A percentile compares a stretch with the other conserved stretches of the same genome.
Conservation (phyloP, 495 filamentous ascomycete genomes). For the Tuber borchii region DNA sequence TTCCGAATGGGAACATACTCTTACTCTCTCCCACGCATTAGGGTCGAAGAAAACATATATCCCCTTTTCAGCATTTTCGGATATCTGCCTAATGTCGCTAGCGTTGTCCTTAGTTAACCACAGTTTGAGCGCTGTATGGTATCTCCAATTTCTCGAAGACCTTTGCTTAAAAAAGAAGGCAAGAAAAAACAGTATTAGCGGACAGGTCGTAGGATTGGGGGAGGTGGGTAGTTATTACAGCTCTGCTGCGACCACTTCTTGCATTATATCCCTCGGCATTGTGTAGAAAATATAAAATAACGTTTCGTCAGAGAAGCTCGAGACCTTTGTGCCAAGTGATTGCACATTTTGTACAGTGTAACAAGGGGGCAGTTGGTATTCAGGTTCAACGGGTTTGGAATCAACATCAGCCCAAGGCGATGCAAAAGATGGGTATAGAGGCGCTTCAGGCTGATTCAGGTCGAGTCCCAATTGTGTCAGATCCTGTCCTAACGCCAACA, state of each 20-base stretch:
- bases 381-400: constrained; percentile 59
- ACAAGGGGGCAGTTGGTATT: constrained; percentile 62
- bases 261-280: constrained; percentile 63
- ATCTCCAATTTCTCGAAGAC: constrained; percentile 62
- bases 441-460: constrained; percentile 57
- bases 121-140: constrained; percentile 64
- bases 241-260: constrained; percentile 63
- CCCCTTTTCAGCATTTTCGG: constrained; percentile 58
- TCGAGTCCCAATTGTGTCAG: constrained; percentile 63
- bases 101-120: constrained; percentile 65
- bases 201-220: not conserved
- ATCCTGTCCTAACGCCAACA: constrained; percentile 62
- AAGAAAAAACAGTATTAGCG: not conserved
- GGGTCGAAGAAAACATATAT: constrained; percentile 69
- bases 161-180: constrained; percentile 24
- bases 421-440: constrained; percentile 37
- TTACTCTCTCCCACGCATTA: constrained; percentile 59
- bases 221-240: constrained; percentile 44
- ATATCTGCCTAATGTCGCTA: constrained; percentile 51
- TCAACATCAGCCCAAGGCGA: constrained; percentile 59
- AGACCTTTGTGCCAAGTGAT: constrained; percentile 55
- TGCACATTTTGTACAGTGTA: constrained; percentile 68
- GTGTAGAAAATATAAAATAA: constrained; percentile 75
- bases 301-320: constrained; percentile 64
- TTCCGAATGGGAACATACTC: constrained; percentile 49